Evolutionary conservation across 352 stramenopile species (phyloP).

Genomic region (Globisporangium splendens): DNA sequence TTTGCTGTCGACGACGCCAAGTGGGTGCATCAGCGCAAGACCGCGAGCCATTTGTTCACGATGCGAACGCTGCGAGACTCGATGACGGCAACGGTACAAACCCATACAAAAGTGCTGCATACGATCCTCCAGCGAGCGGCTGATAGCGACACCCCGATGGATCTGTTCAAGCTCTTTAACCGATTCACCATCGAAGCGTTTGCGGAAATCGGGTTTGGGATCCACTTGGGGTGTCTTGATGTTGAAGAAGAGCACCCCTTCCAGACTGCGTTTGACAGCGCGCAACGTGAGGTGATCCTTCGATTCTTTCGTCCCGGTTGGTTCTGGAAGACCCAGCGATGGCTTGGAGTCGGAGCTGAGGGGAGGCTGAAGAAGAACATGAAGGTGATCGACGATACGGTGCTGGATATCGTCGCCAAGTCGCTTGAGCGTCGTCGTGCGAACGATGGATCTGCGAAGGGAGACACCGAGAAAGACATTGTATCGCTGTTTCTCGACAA

Average conservation of each 20-base stretch:
- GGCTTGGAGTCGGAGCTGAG: slow-evolving; percentile 31
- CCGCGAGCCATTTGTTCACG: slow-evolving; percentile 46
- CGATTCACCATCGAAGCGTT: slow-evolving; percentile 51
- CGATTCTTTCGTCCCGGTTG: slow-evolving; percentile 36
- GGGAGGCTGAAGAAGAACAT: slow-evolving; percentile 30
- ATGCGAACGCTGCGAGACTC: slow-evolving; percentile 31
- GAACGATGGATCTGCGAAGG: not conserved
- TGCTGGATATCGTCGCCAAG: slow-evolving; percentile 38
- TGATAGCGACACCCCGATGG: slow-evolving; percentile 17
- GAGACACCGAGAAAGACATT: slow-evolving; percentile 25
- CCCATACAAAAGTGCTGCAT: slow-evolving; percentile 27
- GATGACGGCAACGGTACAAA: slow-evolving; percentile 40
- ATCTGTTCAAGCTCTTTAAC: slow-evolving; percentile 35
- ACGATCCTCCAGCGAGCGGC: slow-evolving; percentile 18
- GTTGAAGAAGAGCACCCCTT: slow-evolving; percentile 42
- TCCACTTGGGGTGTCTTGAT: slow-evolving; percentile 38
- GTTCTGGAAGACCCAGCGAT: slow-evolving; percentile 43
- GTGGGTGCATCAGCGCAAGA: slow-evolving; percentile 57
- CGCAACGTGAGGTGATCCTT: slow-evolving; percentile 20
- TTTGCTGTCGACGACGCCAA: slow-evolving; percentile 42
- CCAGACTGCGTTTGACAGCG: slow-evolving; percentile 42
- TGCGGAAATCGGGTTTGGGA: slow-evolving; percentile 50
- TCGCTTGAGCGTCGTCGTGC: slow-evolving; percentile 20
- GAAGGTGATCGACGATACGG: slow-evolving; percentile 41
- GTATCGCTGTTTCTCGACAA: slow-evolving; percentile 48